These are phyloP conservation scores for Thelonectria rubi DNA, from an alignment of 2,329 filamentous ascomycete species.

Conservation along the genomic window DNA sequence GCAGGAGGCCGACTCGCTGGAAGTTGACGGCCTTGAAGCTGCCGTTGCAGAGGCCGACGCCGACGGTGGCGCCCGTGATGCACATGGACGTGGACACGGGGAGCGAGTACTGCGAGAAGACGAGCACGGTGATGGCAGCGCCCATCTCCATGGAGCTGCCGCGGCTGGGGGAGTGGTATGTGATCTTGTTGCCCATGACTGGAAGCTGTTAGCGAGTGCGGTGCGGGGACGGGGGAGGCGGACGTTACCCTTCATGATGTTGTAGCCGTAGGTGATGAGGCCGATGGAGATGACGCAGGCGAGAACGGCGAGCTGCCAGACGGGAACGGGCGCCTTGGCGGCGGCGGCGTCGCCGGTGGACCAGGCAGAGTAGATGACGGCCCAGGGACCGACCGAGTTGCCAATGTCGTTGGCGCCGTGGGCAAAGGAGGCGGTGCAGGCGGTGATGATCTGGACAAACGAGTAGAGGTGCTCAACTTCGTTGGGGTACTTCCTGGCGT, in stretches of 20 bases:
- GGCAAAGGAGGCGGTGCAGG: conserved; percentile 77
- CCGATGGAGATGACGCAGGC: conserved; percentile 71
- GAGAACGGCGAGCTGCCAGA: conserved; percentile 81
- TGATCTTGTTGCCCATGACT: conserved; percentile 86
- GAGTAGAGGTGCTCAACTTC: conserved; percentile 77
- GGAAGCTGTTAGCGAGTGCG: conserved; percentile 27
- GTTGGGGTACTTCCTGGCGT: conserved; percentile 73
- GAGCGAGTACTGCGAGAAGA: conserved; percentile 79
- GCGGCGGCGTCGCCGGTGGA: conserved; percentile 67
- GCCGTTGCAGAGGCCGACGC: conserved; percentile 81
- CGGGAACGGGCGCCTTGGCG: conserved; percentile 71
- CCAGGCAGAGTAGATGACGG: conserved; percentile 76
- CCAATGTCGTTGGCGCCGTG: conserved; percentile 83
- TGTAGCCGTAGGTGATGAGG: conserved; percentile 80
- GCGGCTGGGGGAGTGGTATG: conserved; percentile 68
- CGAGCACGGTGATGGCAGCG: conserved; percentile 77
- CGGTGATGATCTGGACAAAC: conserved; percentile 72
- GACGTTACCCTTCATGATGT: conserved; percentile 79
- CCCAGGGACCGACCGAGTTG: conserved; percentile 75
- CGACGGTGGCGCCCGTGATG: conserved; percentile 81
- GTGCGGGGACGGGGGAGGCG: neutral
- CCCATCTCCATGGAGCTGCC: conserved; percentile 82
- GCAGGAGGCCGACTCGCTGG: conserved; percentile 73
- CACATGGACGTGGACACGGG: conserved; percentile 83
- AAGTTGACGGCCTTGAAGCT: conserved; percentile 78